Base-by-base conservation (phyloP, 2,329 filamentous ascomycete genomes). In the Xylariaceae sp. region DNA sequence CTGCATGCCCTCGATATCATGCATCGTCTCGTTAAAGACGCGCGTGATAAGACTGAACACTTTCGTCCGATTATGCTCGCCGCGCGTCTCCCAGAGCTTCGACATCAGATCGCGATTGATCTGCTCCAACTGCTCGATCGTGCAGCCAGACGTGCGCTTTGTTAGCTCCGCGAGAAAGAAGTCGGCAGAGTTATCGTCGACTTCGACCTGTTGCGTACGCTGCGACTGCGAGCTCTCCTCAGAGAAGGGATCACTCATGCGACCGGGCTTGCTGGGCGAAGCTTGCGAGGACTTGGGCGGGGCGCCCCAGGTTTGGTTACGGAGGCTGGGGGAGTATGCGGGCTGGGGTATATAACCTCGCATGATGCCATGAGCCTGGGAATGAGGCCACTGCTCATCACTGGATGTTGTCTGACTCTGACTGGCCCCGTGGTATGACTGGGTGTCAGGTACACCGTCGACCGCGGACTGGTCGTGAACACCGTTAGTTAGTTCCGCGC, bases 121-220 rank as follows among this genome's bases (percentile, higher is more conserved):
- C 74, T 97, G 93, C 78, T 97, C 93, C 17, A 99, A 78, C 73
- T 99, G 93, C 75, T 99, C 94, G 55, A 99, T 89, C 0, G 88
- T 89, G 72, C 89, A 90, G 0, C 90, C 90, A 17, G 84, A 87
- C 1, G 89, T 93, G 50, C 81, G 79, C 34, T 82, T 75, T 0
- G 87, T 86, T 39, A 96, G 77, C 44, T 84, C 78, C 0, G 79
- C 72, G 58, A 91, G 80, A 57, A 95, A 81, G 5, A 77, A 72
- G 1, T 77, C 73, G 23, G 91, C 77, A 35, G 82, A 78, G 0
- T 69, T 69, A 10, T 82, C 78, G 35, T 79, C 72, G 2, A 80
- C 64, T 44, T 81, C 73, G 17, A 80, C 74, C 37, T 77, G 75
- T 39, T 76, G 71, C 17, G 78, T 73, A 11, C 66, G 70, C 39